These are phyloP conservation scores for Claviceps purpurea DNA, from an alignment of 2,329 filamentous ascomycete species.

Conservation along the genomic window DNA sequence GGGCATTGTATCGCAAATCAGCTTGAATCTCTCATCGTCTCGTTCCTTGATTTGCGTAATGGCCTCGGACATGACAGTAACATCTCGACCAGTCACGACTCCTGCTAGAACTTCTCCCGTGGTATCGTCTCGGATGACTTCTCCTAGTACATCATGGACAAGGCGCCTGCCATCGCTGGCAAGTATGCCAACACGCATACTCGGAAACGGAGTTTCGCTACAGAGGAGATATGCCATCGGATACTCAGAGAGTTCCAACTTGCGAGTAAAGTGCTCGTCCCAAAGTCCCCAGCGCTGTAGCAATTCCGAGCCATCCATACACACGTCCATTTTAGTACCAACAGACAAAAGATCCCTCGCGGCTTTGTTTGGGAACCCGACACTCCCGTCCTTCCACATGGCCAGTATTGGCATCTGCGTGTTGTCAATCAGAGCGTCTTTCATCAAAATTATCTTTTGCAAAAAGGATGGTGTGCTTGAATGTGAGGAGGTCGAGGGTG, in stretches of 20 bases:
- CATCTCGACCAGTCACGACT: slow-evolving; percentile 57
- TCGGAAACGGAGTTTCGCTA: slow-evolving; percentile 45
- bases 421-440: slow-evolving; percentile 64
- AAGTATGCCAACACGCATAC: slow-evolving; percentile 49
- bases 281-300: slow-evolving; percentile 48
- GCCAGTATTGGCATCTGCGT: slow-evolving; percentile 62
- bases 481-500: slow-evolving; percentile 42
- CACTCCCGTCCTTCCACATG: slow-evolving; percentile 69
- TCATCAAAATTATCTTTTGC: slow-evolving; percentile 61
- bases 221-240: slow-evolving; percentile 52
- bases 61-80: slow-evolving; percentile 55
- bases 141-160: slow-evolving; percentile 53
- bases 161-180: slow-evolving; percentile 37
- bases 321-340: slow-evolving; percentile 25
- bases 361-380: slow-evolving; percentile 60
- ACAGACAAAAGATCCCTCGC: slow-evolving; percentile 37
- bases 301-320: slow-evolving; percentile 39
- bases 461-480: slow-evolving; percentile 50
- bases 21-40: slow-evolving; percentile 60
- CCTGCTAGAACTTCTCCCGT: slow-evolving; percentile 63
- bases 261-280: slow-evolving; percentile 50
- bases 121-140: slow-evolving; percentile 51
- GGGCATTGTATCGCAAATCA: slow-evolving; percentile 63
- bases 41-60: slow-evolving; percentile 56
- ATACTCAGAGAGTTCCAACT: slow-evolving; percentile 45